Base-by-base conservation (phyloP, 129 eudicot genomes). In the Centella asiatica region DNA sequence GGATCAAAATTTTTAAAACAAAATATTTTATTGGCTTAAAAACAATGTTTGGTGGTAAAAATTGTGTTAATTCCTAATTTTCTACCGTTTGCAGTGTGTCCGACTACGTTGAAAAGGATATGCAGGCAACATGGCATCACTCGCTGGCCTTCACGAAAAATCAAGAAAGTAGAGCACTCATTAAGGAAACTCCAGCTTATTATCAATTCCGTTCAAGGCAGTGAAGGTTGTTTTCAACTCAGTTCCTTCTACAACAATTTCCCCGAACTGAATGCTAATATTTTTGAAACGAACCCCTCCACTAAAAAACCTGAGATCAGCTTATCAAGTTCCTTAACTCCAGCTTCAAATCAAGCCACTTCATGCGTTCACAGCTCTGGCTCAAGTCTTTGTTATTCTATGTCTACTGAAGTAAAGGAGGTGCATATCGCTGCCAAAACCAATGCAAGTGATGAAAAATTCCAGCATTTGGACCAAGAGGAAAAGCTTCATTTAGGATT, bases 141-240 rank as follows among this genome's bases (percentile, higher is more conserved):
- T 69, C 73, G 90, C 62, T 83, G 90, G 90, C 85, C 90, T 32
- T 83, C 90, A 42, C 61, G 85, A 68, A 83, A 83, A 76, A 83
- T 83, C 70, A 79, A 80, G 74, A 83, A 83, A 73, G 89, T 83
- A n/a, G 82, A 80, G 10, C 89, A 83, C 68, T 83, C 89, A 28
- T 58, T 83, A 50, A 79, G 72, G 71, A 83, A 79, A 69, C 89
- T 83, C 65, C 89, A 83, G 64, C 67, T 67, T 29, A 77, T 83
- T 27, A 83, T 83, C 14, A 85, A 83, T 65, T 83, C 89, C 5
- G 89, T 83, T 22, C 76, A 83, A 66, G 89, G 89, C 22, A 81
- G 73, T 26, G 80, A 83, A 52, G 89, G 89, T 55, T 54, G 83
- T 6, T 76, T 79, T 45, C 77, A 83, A 60, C 83, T 83, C 44